phyloP scores from a whole-genome alignment of 805 yeast genomes.

The Scheffersomyces ergatensis region DNA sequence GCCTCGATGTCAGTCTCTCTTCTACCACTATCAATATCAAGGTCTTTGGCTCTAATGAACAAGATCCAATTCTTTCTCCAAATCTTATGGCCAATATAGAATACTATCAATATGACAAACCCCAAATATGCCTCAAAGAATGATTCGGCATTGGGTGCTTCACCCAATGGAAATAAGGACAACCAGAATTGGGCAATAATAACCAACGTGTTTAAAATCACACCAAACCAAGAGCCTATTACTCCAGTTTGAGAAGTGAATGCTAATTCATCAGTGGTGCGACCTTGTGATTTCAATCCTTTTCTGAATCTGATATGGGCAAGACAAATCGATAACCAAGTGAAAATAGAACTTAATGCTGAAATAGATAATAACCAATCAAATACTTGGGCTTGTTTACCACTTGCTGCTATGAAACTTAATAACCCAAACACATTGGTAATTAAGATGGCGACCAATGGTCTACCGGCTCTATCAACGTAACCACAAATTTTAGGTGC shows the following conservation, averaged over 20 bases:
- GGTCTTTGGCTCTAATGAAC: constrained; percentile 31
- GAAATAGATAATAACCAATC: constrained; percentile 41
- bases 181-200: constrained; percentile 43
- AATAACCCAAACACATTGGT: constrained; percentile 56
- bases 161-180: constrained; percentile 38
- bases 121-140: constrained; percentile 40
- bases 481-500: constrained; percentile 63
- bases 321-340: constrained; percentile 40
- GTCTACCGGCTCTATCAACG: constrained; percentile 78
- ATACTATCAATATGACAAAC: constrained; percentile 31
- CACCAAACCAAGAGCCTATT: constrained; percentile 34
- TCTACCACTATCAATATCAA: constrained; percentile 43
- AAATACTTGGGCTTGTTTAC: constrained; percentile 38
- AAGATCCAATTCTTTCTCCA: constrained; percentile 38
- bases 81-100: constrained; percentile 39
- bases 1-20: constrained; percentile 41
- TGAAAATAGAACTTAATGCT: constrained; percentile 39
- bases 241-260: constrained; percentile 37
- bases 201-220: constrained; percentile 30
- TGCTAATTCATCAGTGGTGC: constrained; percentile 32
- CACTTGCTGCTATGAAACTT: constrained; percentile 50
- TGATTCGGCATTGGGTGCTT: constrained; percentile 29
- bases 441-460: constrained; percentile 60
- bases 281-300: constrained; percentile 31
- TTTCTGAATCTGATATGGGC: constrained; percentile 40